Base-by-base conservation (phyloP, 306 rosid species). In the Glycine soja region DNA sequence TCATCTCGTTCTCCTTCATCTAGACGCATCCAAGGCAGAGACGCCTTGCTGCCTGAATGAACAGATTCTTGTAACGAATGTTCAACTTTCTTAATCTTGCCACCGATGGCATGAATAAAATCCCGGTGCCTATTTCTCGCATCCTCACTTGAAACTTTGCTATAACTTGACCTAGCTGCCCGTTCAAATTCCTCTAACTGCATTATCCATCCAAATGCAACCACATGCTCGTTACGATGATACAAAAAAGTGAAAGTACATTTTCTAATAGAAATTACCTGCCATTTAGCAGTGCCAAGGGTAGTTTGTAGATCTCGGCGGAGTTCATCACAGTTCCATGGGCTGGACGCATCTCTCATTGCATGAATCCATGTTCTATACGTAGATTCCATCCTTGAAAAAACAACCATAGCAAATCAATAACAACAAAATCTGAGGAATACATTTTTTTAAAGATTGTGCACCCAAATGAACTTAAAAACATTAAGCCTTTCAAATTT, bases 241-340 rank as follows among this genome's bases (percentile, higher is more conserved):
- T 63, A 74, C 45, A 47, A 52, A 30, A 59, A 42, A 4, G 0
- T 8, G 51, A 42, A 38, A 62, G 50, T 43, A 65, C 3, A 57
- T 34, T 42, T 45, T 18, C 48, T 0, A 75, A 15, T 54, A 48
- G 0, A 68, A 54, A 52, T 79, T 75, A 93, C 99, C 99, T 95
- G 99, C 99, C 98, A 95, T 88, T 91, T 93, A 81, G 99, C 87
- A 59, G 99, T 95, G 83, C 98, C 98, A 58, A 93, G 92, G 13
- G 96, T 77, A 72, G 96, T 90, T n/a, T 81, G 92, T 24, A 95
- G 85, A 91, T 95, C 99, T 79, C 97, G 81, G 68, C 82, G 77
- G 10, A 93, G 87, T 80, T 95, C 99, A 16, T 88, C 90, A 0
- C 71, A 13, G 78, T 95, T 83, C 95, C 97, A 93, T 70, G 87